A percentile compares a stretch with the other conserved stretches of the same genome.
phyloP scores from a whole-genome alignment of 176 grass and related monocot species.

The Phragmites australis region DNA sequence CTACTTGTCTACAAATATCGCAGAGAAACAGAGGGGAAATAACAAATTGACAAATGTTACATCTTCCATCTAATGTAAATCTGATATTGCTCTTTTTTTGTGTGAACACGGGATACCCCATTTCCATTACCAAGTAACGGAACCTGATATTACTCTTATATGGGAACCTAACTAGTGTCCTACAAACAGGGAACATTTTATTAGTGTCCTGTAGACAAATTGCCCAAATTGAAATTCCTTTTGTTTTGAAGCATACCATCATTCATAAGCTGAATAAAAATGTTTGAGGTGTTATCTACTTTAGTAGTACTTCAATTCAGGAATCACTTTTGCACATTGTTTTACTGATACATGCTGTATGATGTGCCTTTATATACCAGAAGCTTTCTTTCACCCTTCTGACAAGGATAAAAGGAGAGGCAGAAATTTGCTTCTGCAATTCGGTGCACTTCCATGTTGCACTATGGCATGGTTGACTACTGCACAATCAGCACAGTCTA shows the following conservation, averaged over 20 bases:
- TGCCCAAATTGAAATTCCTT: constrained; percentile 9
- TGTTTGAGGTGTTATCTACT: not conserved
- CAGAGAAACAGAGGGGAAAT: not conserved
- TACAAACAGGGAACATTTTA: too few species aligned
- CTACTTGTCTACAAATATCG: not conserved
- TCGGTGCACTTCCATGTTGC: constrained; percentile 53
- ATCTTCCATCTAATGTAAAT: not conserved
- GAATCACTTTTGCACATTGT: not conserved
- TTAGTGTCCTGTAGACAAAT: not conserved
- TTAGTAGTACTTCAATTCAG: not conserved
- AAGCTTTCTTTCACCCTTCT: not conserved
- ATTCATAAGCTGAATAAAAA: not conserved
- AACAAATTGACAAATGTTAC: not conserved
- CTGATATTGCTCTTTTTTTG: not conserved
- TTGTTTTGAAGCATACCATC: not conserved
- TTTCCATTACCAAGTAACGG: too few species aligned
- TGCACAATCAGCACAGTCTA: constrained; percentile 54
- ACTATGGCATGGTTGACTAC: constrained; percentile 67
- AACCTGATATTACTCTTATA: not conserved
- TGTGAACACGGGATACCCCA: too few species aligned
- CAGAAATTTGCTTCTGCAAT: constrained; percentile 31
- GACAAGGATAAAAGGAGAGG: constrained; percentile 34
- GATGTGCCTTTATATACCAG: constrained; percentile 14
- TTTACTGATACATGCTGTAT: not conserved
- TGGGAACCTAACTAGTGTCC: not conserved